A percentile compares a stretch with the other conserved stretches of the same genome.
Conservation (phyloP, 148 eudicot genomes). For the Nyssa sinensis region DNA sequence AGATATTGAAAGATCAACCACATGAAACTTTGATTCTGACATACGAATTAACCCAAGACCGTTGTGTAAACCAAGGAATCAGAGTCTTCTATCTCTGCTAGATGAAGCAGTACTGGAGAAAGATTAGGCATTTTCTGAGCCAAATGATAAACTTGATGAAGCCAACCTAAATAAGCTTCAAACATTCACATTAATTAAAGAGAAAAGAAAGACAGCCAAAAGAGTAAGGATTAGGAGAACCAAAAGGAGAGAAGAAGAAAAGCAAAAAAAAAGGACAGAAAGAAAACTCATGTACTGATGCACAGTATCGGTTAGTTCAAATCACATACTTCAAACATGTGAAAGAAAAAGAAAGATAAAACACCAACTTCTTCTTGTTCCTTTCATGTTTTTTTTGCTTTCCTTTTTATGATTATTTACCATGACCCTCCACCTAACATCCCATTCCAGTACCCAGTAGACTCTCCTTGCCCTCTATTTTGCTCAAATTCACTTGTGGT, state of each 20-base stretch:
- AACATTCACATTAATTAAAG: slow-evolving; percentile 2
- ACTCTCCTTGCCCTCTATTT: slow-evolving; percentile 17
- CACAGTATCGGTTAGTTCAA: neutral
- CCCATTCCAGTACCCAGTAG: slow-evolving; percentile 44
- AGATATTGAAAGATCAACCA: neutral
- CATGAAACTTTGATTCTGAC: neutral
- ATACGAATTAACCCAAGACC: neutral
- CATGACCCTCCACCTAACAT: slow-evolving; percentile 40
- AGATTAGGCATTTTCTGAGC: neutral
- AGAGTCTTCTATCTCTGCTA: too few species aligned
- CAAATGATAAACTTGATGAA: neutral
- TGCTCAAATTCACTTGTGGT: slow-evolving; percentile 15
- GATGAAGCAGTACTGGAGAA: neutral
- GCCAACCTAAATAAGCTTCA: neutral
- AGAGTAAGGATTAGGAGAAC: neutral
- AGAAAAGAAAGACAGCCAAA: neutral
- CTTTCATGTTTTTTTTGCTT: neutral
- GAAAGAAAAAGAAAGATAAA: neutral
- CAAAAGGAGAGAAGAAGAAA: too few species aligned
- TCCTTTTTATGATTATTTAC: slow-evolving; percentile 20
- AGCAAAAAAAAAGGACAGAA: neutral
- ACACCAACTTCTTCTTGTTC: neutral
- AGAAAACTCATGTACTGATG: neutral
- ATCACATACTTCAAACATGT: slow-evolving; percentile 2
- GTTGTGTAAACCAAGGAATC: too few species aligned